phyloP scores from a whole-genome alignment of 2,329 filamentous ascomycete genomes.

The Bimuria novae-zelandiae region DNA sequence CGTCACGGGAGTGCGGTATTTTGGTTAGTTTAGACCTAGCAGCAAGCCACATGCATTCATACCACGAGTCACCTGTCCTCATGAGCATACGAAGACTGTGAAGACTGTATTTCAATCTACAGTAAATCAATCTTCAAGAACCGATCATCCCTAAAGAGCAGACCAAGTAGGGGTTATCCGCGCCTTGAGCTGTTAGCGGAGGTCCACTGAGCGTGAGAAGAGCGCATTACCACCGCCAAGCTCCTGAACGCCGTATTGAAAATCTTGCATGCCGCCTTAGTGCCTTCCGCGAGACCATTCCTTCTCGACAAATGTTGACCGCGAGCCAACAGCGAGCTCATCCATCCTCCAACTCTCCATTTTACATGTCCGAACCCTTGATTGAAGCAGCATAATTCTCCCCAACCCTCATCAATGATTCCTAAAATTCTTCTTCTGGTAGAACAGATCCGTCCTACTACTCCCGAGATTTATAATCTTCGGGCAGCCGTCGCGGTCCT shows the following conservation, averaged over 20 bases:
- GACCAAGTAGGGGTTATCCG: not conserved
- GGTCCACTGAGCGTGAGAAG: not conserved
- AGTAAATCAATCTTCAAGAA: not conserved
- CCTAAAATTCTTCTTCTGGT: constrained; percentile 73
- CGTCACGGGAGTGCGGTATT: not conserved
- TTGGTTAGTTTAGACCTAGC: not conserved
- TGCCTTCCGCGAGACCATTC: no score
- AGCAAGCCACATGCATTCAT: not conserved
- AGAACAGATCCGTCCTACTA: constrained; percentile 88
- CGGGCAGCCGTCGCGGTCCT: constrained; percentile 94
- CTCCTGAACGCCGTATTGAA: not conserved
- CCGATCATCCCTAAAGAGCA: no score
- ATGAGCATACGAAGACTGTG: not conserved
- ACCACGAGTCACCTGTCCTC: not conserved
- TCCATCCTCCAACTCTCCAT: no score
- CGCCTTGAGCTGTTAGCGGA: constrained; percentile 1
- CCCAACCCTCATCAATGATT: constrained; percentile 53
- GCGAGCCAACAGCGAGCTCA: no score
- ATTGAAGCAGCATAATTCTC: not conserved
- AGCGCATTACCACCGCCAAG: not conserved
- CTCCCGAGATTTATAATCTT: constrained; percentile 99
- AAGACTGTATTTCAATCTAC: not conserved
- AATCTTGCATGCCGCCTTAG: not conserved
- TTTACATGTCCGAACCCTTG: no score
- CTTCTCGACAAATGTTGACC: no score